phyloP scores from a whole-genome alignment of 1,139 yeast species.

The Saccharomycopsis crataegensis region DNA sequence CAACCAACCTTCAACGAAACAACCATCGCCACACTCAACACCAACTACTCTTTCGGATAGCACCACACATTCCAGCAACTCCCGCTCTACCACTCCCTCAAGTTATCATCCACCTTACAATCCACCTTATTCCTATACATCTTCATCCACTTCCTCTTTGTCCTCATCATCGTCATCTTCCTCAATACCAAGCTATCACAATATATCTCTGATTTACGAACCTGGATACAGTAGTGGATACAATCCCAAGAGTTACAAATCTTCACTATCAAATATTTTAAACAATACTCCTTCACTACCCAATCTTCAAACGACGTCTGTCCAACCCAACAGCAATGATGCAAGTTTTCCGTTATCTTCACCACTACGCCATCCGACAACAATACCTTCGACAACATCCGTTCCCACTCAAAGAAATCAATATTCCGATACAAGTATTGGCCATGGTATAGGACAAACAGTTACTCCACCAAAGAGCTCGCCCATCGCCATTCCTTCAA shows the following conservation, averaged over 20 bases:
- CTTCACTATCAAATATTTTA: conserved; percentile 7
- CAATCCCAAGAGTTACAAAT: background rate
- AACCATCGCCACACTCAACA: conserved; percentile 1
- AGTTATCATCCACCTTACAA: background rate
- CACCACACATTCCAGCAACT: background rate
- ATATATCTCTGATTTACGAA: too few relatives aligned
- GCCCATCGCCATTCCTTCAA: too few relatives aligned
- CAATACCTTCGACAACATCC: background rate
- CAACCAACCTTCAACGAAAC: background rate
- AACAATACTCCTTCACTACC: background rate
- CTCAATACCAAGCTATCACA: too few relatives aligned
- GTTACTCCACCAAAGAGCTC: too few relatives aligned
- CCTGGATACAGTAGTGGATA: too few relatives aligned
- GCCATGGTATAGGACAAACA: too few relatives aligned
- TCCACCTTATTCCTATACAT: too few relatives aligned
- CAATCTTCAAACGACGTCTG: background rate
- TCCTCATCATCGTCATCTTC: too few relatives aligned
- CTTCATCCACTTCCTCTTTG: too few relatives aligned
- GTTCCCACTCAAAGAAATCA: too few relatives aligned
- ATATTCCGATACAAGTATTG: too few relatives aligned
- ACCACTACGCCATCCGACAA: background rate
- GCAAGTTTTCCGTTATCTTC: background rate
- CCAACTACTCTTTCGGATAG: background rate
- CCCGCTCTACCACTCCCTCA: background rate
- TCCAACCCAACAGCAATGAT: background rate